Evolutionary conservation across 106 monocot genomes (phyloP), one percentile per base, ranked within the genome.

Genomic region (Narthecium ossifragum): DNA sequence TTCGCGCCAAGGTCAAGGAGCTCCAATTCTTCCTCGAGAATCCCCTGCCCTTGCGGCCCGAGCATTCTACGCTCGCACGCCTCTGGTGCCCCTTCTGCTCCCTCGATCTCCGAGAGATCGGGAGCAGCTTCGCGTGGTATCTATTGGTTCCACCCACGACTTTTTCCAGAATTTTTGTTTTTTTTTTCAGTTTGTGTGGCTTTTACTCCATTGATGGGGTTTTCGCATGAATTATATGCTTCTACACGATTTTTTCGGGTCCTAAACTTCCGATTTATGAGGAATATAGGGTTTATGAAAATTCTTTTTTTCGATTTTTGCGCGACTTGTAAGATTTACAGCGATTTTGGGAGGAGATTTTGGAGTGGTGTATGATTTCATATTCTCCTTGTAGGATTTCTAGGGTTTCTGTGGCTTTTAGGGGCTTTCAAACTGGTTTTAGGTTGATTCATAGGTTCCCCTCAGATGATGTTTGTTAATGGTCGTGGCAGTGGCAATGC

Each of bases 41-140:
- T 37, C 89, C 89, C 13, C 49, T 73, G 27, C 55, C 51, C 24
- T 72, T 80, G 26, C 69, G 66, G 20, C 60, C 80, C 28, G 79
- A 77, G 20, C 65, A 53, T 26, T 52, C 71, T 36, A 12, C 33
- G 9, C 66, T 23, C 49, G 64, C 60, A 53, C 73, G 75, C 28
- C 25, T 96, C 64, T 96, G 90, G 96, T 96, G 96, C 68, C 34
- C 70, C 59, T 96, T 90, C 75, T 96, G 96, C 67, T 45, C 59
- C 50, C 13, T 57, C 18, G 85, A 93, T 48, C 28, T 93, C 22
- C 14, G 21, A 41, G 83, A 83, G 62, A 21, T 62, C 46, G 88
- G 26, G 34, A 58, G 67, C 70, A 11, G 28, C 43, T 83, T 83
- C 46, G 73, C 74, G 12, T 83, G 86, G 94, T 94, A 71, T n/a